A percentile compares a stretch with the other conserved stretches of the same genome.
These are phyloP conservation scores for Hypoxylon lienhwacheense DNA, from an alignment of 495 filamentous ascomycete genomes.

Conservation along the genomic window DNA sequence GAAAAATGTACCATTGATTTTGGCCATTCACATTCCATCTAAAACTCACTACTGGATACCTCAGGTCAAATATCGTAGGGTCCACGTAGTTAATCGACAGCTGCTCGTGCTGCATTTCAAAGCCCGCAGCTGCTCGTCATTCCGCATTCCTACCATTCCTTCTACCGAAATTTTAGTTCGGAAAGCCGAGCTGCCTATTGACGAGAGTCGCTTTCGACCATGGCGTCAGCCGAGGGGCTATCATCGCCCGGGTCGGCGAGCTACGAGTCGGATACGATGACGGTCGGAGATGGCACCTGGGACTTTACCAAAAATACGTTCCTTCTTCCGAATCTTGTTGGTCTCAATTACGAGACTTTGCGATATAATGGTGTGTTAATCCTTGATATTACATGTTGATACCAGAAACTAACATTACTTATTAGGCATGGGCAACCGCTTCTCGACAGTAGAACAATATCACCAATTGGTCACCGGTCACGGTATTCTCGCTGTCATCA, in stretches of 20 bases:
- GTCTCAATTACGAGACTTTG: slow-evolving; percentile 92
- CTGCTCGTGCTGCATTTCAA: slow-evolving; percentile 10
- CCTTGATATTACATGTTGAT: neutral
- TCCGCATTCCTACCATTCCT: slow-evolving; percentile 23
- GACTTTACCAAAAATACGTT: slow-evolving; percentile 81
- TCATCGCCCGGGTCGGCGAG: slow-evolving; percentile 78
- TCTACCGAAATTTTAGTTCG: neutral
- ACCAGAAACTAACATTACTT: slow-evolving; percentile 25
- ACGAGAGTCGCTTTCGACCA: slow-evolving; percentile 41
- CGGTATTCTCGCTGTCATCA: slow-evolving; percentile 81
- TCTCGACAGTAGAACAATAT: slow-evolving; percentile 73
- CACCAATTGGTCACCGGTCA: slow-evolving; percentile 78
- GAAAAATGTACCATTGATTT: slow-evolving; percentile 12
- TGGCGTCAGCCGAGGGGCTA: slow-evolving; percentile 58
- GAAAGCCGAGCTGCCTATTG: slow-evolving; percentile 4
- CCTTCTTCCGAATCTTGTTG: slow-evolving; percentile 81
- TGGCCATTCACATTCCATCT: slow-evolving; percentile 14
- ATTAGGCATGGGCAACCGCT: slow-evolving; percentile 89
- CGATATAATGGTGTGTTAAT: slow-evolving; percentile 79
- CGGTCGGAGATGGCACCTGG: slow-evolving; percentile 92
- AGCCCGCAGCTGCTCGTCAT: slow-evolving; percentile 11
- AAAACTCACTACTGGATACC: slow-evolving; percentile 13
- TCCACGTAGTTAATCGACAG: slow-evolving; percentile 4
- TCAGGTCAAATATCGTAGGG: slow-evolving; percentile 2
- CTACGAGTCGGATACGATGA: slow-evolving; percentile 80